Evolutionary conservation across 768 basidiomycete genomes (phyloP), one percentile per base, ranked within the genome.

Genomic region (Amanita inopinata): DNA sequence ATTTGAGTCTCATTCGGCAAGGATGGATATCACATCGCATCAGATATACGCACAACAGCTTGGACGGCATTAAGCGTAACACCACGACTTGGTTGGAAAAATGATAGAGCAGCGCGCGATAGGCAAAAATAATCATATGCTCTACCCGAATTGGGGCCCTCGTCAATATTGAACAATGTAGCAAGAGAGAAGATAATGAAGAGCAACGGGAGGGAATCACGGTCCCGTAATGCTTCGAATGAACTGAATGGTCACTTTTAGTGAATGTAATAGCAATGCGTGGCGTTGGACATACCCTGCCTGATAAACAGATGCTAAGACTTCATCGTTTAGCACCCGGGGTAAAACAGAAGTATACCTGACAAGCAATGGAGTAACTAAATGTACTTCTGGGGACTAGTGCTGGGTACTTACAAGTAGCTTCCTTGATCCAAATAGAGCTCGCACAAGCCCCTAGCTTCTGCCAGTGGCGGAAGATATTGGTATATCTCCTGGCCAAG

Each of bases 171-270:
- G 48, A 83, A 77, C n/a, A 83, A 62, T 0, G 69, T 60, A 0
- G 73, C 83, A 18, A 87, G 66, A 4, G 82, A 74, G 48, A 88
- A 77, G 9, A 85, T 56, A 32, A 71, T 69, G 53, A 79, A 83
- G 14, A 87, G 64, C 19, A 86, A 65, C 0, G 81, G 66, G 11
- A 84, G 61, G 1, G 70, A 59, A 45, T 83, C 70, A 60, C n/a
- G 56, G 8, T 20, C n/a, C 3, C 17, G 30, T 5, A 46, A 14
- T 6, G 14, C 32, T n/a, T 33, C 27, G 20, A 46, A 38, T 17
- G 36, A 33, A 11, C 45, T 38, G 33, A 7, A 33, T 14, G 15
- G 9, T 18, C 10, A 10, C 10, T n/a, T 11, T 34, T 17, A 11
- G 9, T 32, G 12, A 40, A 33, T 32, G 31, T 15, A 18, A n/a